phyloP scores from a whole-genome alignment of 176 grass and related monocot genomes.

The barley (Hordeum vulgare) region DNA sequence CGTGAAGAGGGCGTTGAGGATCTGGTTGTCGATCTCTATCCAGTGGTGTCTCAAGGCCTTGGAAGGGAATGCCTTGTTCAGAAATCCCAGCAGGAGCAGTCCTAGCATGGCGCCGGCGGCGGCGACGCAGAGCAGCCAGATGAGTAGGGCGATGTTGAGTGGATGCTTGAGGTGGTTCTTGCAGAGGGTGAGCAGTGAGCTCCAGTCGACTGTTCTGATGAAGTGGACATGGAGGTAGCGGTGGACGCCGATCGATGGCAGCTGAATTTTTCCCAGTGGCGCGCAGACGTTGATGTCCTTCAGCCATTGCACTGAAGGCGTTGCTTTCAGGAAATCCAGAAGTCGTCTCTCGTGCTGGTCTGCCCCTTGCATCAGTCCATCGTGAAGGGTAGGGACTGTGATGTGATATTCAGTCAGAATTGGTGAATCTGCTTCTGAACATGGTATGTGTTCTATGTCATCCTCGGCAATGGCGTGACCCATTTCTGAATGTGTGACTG shows the following conservation, averaged over 20 bases:
- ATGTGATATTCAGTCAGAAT: conserved; percentile 39
- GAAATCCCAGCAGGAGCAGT: conserved; percentile 58
- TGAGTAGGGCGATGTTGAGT: conserved; percentile 62
- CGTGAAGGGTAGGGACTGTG: conserved; percentile 17
- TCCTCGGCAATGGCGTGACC: background rate
- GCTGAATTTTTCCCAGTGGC: conserved; percentile 21
- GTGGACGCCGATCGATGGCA: conserved; percentile 16
- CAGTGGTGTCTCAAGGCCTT: conserved; percentile 54
- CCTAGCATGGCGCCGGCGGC: conserved; percentile 53
- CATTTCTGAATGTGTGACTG: background rate
- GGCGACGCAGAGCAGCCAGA: conserved; percentile 75
- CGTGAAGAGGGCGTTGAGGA: conserved; percentile 87
- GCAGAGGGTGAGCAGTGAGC: conserved; percentile 38
- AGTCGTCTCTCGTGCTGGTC: conserved; percentile 9
- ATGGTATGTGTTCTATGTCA: background rate
- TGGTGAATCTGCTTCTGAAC: conserved; percentile 15
- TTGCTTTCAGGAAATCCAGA: conserved; percentile 57
- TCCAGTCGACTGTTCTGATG: conserved; percentile 55
- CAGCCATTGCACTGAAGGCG: conserved; percentile 44
- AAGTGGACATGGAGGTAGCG: conserved; percentile 39
- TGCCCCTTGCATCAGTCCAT: background rate
- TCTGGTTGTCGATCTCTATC: conserved; percentile 90
- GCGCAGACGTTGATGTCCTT: conserved; percentile 31
- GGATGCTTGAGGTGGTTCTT: conserved; percentile 71
- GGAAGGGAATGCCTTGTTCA: conserved; percentile 56